These are phyloP conservation scores for Sporothrix inflata DNA, from an alignment of 2,329 filamentous ascomycete genomes.

Conservation along the genomic window DNA sequence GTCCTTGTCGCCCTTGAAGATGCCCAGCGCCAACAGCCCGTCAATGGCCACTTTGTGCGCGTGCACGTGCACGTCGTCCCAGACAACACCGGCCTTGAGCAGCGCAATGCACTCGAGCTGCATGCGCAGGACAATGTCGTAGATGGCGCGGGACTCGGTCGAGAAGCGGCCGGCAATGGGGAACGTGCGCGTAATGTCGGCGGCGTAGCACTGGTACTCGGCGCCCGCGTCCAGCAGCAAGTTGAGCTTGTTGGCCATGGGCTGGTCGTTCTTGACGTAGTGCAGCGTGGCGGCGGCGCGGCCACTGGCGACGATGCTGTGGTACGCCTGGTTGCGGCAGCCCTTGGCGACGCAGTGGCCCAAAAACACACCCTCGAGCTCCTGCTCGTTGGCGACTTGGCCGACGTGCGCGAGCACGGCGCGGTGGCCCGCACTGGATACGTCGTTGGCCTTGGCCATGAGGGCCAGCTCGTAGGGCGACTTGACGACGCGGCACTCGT, in stretches of 20 bases:
- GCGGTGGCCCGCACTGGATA: constrained; percentile 69
- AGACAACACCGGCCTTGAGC: constrained; percentile 73
- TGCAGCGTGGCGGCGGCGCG: constrained; percentile 82
- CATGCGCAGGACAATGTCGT: constrained; percentile 85
- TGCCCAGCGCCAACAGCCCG: constrained; percentile 74
- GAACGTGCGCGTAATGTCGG: constrained; percentile 80
- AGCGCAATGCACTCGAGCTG: constrained; percentile 75
- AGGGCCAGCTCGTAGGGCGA: constrained; percentile 75
- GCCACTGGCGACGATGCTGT: constrained; percentile 81
- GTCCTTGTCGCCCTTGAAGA: constrained; percentile 68
- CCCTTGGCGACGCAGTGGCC: constrained; percentile 74
- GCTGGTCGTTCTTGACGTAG: constrained; percentile 78
- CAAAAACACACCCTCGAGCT: constrained; percentile 81
- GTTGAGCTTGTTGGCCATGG: constrained; percentile 72
- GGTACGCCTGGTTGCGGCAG: constrained; percentile 82
- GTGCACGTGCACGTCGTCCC: constrained; percentile 79
- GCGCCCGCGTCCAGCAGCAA: constrained; percentile 83
- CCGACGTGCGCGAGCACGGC: constrained; percentile 64
- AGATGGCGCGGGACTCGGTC: constrained; percentile 71
- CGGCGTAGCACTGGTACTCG: constrained; percentile 73
- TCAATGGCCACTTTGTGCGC: constrained; percentile 83
- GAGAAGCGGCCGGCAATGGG: constrained; percentile 75
- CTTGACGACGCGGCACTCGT: constrained; percentile 71
- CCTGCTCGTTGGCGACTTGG: constrained; percentile 72
- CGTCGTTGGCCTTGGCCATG: constrained; percentile 70